Evolutionary conservation across 768 basidiomycete species (phyloP), one percentile per base, ranked within the genome.

Genomic region (Hygrocybe punicea): DNA sequence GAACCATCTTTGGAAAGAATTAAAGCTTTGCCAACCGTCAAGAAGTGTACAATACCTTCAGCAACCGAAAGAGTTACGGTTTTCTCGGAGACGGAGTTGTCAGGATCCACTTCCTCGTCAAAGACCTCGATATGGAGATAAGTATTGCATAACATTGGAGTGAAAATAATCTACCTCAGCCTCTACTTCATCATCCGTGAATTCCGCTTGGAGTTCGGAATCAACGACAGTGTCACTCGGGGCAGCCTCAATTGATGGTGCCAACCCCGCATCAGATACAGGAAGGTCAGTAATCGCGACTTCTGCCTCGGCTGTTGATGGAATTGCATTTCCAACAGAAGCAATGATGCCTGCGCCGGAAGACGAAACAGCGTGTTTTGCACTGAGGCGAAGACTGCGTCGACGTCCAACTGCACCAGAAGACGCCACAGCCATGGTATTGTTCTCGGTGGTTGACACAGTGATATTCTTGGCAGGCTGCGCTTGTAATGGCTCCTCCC

Each of bases 131-230:
- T 24, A 8, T 14, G 2, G 19, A 4, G 35, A 21, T 6, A 21
- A 37, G 23, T 56, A 46, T 19, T 4, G 25, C n/a, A 10, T 34
- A 49, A 2, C 5, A n/a, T 13, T n/a, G 16, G 23, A 34, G 21
- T 10, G n/a, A 4, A 25, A 29, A 49, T 23, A 50, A 21, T 6
- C 50, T 57, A 57, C 87, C 72, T 92, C 90, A 2, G 89, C 89
- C 60, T 91, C 89, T n/a, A 90, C 76, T 59, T 92, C 91, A 61
- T 93, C 89, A 60, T 94, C 93, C 24, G 87, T 86, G 66, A 91
- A 87, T 44, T 94, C 91, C 13, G 85, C 83, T 19, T 81, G 75
- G 48, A 85, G 76, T 51, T 84, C 90, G 2, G 82, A 78, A 52
- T 87, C 88, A 8, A 88, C 75, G 1, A 84, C 66, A 9, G 83